Evolutionary conservation across 208 protist genomes (phyloP), one percentile per base, ranked within the genome.

Genomic region (Leishmania mexicana): DNA sequence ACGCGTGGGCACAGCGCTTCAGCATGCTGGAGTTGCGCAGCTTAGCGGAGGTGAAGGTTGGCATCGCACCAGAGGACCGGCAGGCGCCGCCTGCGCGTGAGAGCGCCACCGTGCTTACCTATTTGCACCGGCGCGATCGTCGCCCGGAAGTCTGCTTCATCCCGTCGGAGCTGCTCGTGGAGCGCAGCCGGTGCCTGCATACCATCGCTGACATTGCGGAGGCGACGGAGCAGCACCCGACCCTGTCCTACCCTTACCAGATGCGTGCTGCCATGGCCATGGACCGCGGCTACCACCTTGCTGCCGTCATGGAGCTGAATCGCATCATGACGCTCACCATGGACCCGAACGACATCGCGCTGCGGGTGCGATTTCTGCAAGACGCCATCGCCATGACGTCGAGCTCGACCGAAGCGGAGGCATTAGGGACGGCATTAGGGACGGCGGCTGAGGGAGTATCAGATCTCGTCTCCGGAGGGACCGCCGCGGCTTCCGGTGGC

Each of bases 241-340:
- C 47, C n/a, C 70, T 88, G 40, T 88, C 87, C 7, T 83, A 88
- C 76, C 87, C 87, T 0, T 88, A 88, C 47, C 85, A 85, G 64
- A 80, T 89, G 71, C 85, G 88, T 57, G 88, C 88, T 4, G 88
- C 88, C 31, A 83, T 86, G 81, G 75, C 74, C 38, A 92, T 92
- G 88, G 89, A 92, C 78, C 68, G 81, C 21, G 89, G 89, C 49
- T 76, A 86, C 70, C 83, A 79, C 42, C 51, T 67, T 28, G 87
- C 78, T 38, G 89, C 89, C 0, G 72, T 85, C 17, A n/a, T 42
- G 47, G 89, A 93, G 80, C 62, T 93, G 62, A 75, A 57, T 54
- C 62, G 79, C 40, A 75, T 93, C 49, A 83, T 89, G 64, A 11
- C 35, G 17, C 76, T 89, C 5, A 83, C 86, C 21, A 58, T 88